Base-by-base conservation (phyloP, 495 filamentous ascomycete species). In the Lasiosphaeria ovina region DNA sequence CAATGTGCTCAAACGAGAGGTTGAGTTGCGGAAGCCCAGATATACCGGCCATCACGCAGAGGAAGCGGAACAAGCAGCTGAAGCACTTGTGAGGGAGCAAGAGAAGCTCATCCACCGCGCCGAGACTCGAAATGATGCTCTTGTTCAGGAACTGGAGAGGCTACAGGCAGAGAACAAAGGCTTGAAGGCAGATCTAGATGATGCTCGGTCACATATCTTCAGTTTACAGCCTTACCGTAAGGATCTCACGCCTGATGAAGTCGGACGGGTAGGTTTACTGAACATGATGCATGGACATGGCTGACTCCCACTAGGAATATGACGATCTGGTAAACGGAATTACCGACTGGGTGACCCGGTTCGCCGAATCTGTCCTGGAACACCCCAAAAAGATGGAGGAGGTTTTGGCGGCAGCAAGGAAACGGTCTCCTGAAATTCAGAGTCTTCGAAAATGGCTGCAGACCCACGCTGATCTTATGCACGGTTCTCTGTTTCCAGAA, bases 171-270 rank as follows among this genome's bases (percentile, higher is more conserved):
- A 69, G 53, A 64, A 60, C 17, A 51, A 49, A 40, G 42, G 24
- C 10, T 47, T 70, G 6, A 55, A 50, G 59, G 58, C 61, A 12
- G 62, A 70, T 35, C 54, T 72, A 8, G 58, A 65, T 42, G 67
- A 70, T 12, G 63, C 67, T 24, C 57, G 69, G 34, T 69, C 69
- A 7, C 72, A 74, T 58, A 73, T 74, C 54, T 71, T 71, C 57
- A 69, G 66, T 11, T 66, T 74, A 4, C 71, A 74, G 60, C 70
- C 69, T 10, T 71, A 71, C 51, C 49, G 60, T 7, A 64, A 69
- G 10, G 66, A 72, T 14, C 55, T 73, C 34, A 72, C 65, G 0
- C 61, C 63, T 0, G 58, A 68, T 24, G 68, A 72, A 45, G 66
- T 67, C 45, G 64, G 62, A 35, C 59, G 58, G 50, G 68, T 69